Evolutionary conservation across 2,329 filamentous ascomycete species (phyloP), one percentile per base, ranked within the genome.

Genomic region (Madurella fahalii): DNA sequence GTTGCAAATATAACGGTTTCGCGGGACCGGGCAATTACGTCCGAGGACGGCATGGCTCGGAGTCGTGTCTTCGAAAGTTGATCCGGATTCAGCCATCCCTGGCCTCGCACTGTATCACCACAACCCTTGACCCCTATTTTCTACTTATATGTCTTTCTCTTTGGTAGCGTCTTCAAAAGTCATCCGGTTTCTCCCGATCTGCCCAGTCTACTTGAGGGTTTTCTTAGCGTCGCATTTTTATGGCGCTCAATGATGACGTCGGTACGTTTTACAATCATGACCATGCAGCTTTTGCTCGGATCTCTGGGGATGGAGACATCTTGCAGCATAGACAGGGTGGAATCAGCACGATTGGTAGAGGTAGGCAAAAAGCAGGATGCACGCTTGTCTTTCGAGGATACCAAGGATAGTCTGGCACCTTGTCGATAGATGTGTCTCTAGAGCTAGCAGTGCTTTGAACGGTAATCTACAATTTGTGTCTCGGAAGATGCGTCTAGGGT

Each of bases 21-120:
- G 58, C 32, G 47, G 53, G 51, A 56, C 49, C 37, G 54, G 54
- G 57, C 50, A 59, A 73, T 67, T 64, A 77, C 74, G 74, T 69
- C 67, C 66, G 72, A 73, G 74, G 74, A 77, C 73, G 74, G 74
- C 71, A 69, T 75, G 69, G 67, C 65, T 17, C 40, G 49, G 47
- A 32, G 47, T 31, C 39, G 37, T 16, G 40, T 57, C 49, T 40
- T 55, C 55, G 56, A 16, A 53, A 57, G 54, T 48, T 37, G 40
- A 39, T 47, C 34, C 17, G 32, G 53, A 42, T 45, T 57, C 53
- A 62, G 65, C 67, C 69, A 72, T 71, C 72, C 74, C 74, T 76
- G 73, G 72, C 73, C 74, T 74, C 68, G 63, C 39, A 40, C 55
- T 53, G 53, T 51, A 53, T 57, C 32, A 60, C 52, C 52, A 59